Evolutionary conservation across 1,284 basidiomycete species (phyloP).

Genomic region (Heterobasidion annosum): DNA sequence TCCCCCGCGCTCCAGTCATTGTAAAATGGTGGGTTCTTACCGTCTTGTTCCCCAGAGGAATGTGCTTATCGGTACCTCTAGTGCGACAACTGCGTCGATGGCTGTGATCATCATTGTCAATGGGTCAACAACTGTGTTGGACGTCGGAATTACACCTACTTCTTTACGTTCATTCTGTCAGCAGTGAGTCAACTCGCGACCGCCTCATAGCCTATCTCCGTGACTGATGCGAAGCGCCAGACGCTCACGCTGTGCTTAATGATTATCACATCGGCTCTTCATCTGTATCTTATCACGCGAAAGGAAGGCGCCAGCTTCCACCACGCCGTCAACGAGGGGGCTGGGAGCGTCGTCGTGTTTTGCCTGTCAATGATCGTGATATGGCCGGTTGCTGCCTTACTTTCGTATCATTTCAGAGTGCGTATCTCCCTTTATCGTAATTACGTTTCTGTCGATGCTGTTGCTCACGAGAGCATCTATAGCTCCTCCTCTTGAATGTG

Average conservation of each 20-base stretch:
- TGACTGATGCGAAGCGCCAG: constrained; percentile 25
- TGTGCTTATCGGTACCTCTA: constrained; percentile 19
- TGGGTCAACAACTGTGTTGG: constrained; percentile 95
- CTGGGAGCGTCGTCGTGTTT: constrained; percentile 77
- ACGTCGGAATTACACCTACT: constrained; percentile 84
- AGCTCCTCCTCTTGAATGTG: constrained; percentile 77
- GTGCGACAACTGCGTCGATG: constrained; percentile 94
- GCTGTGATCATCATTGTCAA: constrained; percentile 86
- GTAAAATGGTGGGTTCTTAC: constrained; percentile 60
- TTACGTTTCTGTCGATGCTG: background rate
- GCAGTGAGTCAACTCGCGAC: constrained; percentile 41
- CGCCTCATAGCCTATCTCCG: background rate
- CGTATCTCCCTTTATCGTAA: constrained; percentile 19
- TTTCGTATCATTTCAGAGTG: constrained; percentile 80
- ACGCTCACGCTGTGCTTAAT: constrained; percentile 64
- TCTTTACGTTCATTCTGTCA: constrained; percentile 71
- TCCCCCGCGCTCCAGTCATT: constrained; percentile 87
- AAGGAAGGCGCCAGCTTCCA: constrained; percentile 44
- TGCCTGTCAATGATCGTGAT: constrained; percentile 58
- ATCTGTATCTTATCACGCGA: constrained; percentile 61
- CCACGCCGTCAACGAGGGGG: constrained; percentile 47
- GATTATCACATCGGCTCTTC: constrained; percentile 75
- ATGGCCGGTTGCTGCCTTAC: constrained; percentile 74
- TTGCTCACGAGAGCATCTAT: constrained; percentile 6
- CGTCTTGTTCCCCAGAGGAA: background rate